Evolutionary conservation across 257 asterid genomes (phyloP).

Genomic region (Osmanthus fragrans): DNA sequence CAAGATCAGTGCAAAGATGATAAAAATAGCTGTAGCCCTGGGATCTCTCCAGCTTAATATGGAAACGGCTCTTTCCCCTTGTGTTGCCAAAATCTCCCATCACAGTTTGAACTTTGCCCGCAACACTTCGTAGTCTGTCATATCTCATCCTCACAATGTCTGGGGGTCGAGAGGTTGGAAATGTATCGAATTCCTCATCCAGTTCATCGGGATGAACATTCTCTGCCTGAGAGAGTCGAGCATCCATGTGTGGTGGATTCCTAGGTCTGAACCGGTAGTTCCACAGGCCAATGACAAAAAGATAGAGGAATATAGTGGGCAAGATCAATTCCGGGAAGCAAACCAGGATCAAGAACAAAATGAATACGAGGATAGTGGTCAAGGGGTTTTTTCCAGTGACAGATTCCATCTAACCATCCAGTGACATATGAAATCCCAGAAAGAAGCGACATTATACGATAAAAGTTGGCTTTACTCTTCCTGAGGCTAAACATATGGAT

Average conservation of each 20-base stretch:
- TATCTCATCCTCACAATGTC: constrained; percentile 65
- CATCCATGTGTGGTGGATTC: constrained; percentile 86
- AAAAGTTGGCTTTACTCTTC: constrained; percentile 85
- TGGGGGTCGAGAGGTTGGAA: constrained; percentile 54
- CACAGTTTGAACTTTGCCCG: constrained; percentile 79
- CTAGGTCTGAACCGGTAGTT: constrained; percentile 74
- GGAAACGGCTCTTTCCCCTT: constrained; percentile 76
- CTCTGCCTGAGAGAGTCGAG: constrained; percentile 82
- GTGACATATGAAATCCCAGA: constrained; percentile 43
- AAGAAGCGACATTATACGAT: constrained; percentile 65
- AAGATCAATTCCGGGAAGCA: constrained; percentile 79
- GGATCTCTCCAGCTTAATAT: constrained; percentile 96
- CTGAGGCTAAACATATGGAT: constrained; percentile 79
- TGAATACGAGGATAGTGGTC: constrained; percentile 70
- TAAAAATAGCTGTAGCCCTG: constrained; percentile 74
- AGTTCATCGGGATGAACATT: constrained; percentile 62
- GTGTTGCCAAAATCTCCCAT: constrained; percentile 81
- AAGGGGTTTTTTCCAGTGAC: constrained; percentile 81
- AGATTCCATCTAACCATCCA: constrained; percentile 64
- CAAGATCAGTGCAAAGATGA: constrained; percentile 54
- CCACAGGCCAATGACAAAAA: constrained; percentile 84
- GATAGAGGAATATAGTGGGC: constrained; percentile 86
- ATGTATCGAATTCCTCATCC: constrained; percentile 78
- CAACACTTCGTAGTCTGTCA: constrained; percentile 66
- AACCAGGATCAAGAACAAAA: constrained; percentile 71